Conservation (phyloP, 352 stramenopile species). For the Globisporangium echinulatum region DNA sequence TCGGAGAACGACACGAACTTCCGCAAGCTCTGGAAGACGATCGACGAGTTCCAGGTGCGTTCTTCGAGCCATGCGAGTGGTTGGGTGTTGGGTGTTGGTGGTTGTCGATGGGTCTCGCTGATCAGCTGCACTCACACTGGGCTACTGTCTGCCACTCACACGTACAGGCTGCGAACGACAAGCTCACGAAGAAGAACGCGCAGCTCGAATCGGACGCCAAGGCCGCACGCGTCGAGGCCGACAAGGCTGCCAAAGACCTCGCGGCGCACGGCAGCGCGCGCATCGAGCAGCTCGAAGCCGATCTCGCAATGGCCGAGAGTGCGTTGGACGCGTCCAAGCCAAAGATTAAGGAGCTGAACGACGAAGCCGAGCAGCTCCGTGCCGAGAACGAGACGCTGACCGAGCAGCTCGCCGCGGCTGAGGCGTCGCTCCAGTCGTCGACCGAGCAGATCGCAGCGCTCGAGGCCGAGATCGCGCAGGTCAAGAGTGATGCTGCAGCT, state of each 20-base stretch:
- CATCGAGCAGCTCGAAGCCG: slow-evolving; percentile 15
- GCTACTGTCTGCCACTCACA: background rate
- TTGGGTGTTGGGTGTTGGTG: background rate
- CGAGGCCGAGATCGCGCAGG: slow-evolving; percentile 20
- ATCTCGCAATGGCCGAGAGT: slow-evolving; percentile 22
- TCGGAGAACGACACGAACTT: slow-evolving; percentile 41
- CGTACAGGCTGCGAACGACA: slow-evolving; percentile 29
- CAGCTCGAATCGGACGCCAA: slow-evolving; percentile 36
- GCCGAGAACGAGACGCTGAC: slow-evolving; percentile 8
- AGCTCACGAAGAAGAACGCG: slow-evolving; percentile 37
- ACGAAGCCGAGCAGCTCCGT: slow-evolving; percentile 7
- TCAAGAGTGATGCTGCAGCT: slow-evolving; percentile 12
- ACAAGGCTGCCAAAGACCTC: slow-evolving; percentile 29
- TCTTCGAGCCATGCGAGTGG: background rate
- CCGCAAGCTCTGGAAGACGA: slow-evolving; percentile 45
- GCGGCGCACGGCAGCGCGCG: slow-evolving; percentile 22
- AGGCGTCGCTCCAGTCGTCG: slow-evolving; percentile 7
- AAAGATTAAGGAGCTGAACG: slow-evolving; percentile 2
- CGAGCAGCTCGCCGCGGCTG: slow-evolving; percentile 9
- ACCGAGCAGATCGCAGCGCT: slow-evolving; percentile 17
- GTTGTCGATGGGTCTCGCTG: too few species aligned
- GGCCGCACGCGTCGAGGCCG: slow-evolving; percentile 28
- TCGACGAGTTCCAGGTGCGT: slow-evolving; percentile 34
- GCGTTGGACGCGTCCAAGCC: slow-evolving; percentile 13
- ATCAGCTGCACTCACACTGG: background rate